Evolutionary conservation across 2,329 filamentous ascomycete species (phyloP).

Genomic region (Teratosphaeriaceae sp.): DNA sequence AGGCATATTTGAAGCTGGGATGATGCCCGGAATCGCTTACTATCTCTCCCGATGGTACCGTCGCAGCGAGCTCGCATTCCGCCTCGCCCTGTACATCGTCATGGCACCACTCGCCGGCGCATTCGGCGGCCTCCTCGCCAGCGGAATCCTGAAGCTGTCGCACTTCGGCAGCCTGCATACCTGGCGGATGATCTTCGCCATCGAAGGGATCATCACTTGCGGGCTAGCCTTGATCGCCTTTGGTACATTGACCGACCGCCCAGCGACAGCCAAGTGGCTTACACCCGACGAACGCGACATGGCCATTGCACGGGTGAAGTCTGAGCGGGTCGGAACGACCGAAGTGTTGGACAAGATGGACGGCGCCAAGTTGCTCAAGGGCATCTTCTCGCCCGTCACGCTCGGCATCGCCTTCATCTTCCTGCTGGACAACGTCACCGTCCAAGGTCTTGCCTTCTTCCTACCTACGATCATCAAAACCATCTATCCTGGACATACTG

Average conservation of each 20-base stretch:
- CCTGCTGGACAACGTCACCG: constrained; percentile 61
- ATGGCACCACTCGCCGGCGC: constrained; percentile 65
- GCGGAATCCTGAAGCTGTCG: constrained; percentile 55
- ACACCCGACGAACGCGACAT: constrained; percentile 59
- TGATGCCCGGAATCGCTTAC: constrained; percentile 68
- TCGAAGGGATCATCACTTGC: constrained; percentile 62
- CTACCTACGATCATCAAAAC: constrained; percentile 62
- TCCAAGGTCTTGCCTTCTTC: constrained; percentile 65
- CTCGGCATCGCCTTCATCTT: constrained; percentile 53
- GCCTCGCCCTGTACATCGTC: constrained; percentile 62
- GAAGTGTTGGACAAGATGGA: constrained; percentile 60
- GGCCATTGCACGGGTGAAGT: constrained; percentile 60
- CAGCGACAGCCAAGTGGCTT: constrained; percentile 62
- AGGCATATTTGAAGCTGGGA: constrained; percentile 62
- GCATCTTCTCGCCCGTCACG: constrained; percentile 59
- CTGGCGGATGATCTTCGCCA: constrained; percentile 67
- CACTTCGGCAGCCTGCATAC: constrained; percentile 49
- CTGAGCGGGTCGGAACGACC: constrained; percentile 57
- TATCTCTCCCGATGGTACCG: constrained; percentile 68
- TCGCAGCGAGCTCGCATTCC: constrained; percentile 60
- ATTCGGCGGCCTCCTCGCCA: constrained; percentile 60
- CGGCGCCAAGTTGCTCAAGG: constrained; percentile 51
- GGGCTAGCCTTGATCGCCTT: constrained; percentile 55
- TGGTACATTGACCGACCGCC: constrained; percentile 60
- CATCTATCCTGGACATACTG: constrained; percentile 55